Conservation (phyloP, 371 early-diverging fungal species). For the Umbelopsis sp. region DNA sequence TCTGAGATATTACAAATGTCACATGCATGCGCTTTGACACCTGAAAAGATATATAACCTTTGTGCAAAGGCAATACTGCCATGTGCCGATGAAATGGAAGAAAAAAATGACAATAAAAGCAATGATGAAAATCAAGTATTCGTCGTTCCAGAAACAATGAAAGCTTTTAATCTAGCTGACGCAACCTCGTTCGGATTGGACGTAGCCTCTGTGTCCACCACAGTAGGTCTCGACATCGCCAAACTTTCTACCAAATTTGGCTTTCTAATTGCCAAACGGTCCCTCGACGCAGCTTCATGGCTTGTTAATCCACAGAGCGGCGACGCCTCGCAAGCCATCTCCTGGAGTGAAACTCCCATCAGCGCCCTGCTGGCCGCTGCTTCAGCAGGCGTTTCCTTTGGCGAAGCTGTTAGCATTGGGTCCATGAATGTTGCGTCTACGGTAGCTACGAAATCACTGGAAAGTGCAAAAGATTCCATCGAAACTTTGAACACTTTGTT, state of each 20-base stretch:
- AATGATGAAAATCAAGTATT: neutral
- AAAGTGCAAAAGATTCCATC: conserved; percentile 11
- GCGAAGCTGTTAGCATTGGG: neutral
- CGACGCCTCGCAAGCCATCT: neutral
- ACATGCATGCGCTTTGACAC: neutral
- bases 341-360: conserved; percentile 6
- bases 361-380: conserved; percentile 5
- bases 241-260: conserved; percentile 16
- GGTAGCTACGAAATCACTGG: neutral
- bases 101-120: neutral
- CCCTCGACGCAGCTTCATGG: conserved; percentile 1
- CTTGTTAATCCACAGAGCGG: neutral
- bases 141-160: neutral
- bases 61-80: neutral
- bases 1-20: neutral
- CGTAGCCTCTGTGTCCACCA: conserved; percentile 16
- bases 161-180: neutral
- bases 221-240: conserved; percentile 17
- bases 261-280: conserved; percentile 14
- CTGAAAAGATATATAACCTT: neutral
- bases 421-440: conserved; percentile 12
- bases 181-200: conserved; percentile 19
- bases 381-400: conserved; percentile 9
- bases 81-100: neutral
- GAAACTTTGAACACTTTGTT: neutral